These are phyloP conservation scores for Linum tenue DNA, from an alignment of 345 rosid genomes.

Conservation along the genomic window DNA sequence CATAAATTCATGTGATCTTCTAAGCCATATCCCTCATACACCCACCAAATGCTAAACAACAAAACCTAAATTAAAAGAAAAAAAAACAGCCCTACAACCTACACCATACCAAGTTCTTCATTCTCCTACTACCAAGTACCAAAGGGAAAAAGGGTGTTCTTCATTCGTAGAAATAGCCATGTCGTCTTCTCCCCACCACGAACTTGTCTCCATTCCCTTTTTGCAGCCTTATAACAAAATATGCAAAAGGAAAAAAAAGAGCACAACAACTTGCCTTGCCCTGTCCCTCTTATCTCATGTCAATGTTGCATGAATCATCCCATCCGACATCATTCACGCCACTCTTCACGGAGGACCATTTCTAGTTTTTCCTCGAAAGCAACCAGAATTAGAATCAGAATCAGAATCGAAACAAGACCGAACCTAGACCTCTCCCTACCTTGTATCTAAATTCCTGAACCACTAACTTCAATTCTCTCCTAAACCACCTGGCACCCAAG, in stretches of 20 bases:
- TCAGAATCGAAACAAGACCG: background rate
- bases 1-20: too few relatives aligned
- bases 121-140: too few relatives aligned
- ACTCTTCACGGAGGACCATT: too few relatives aligned
- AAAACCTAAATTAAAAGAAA: too few relatives aligned
- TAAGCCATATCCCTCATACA: too few relatives aligned
- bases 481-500: constrained; percentile 36
- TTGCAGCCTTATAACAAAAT: background rate
- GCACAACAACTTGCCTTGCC: background rate
- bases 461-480: constrained; percentile 13
- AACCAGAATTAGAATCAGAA: background rate
- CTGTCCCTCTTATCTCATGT: background rate
- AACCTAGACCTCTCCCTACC: background rate
- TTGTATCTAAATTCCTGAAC: background rate
- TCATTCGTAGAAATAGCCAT: too few relatives aligned
- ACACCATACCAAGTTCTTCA: too few relatives aligned
- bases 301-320: background rate
- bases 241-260: background rate
- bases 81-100: too few relatives aligned
- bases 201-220: background rate
- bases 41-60: too few relatives aligned
- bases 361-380: background rate
- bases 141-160: too few relatives aligned
- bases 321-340: background rate
- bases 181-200: background rate